These are phyloP conservation scores for Sugiyamaella floridensis DNA, from an alignment of 805 yeast genomes.

Conservation along the genomic window DNA sequence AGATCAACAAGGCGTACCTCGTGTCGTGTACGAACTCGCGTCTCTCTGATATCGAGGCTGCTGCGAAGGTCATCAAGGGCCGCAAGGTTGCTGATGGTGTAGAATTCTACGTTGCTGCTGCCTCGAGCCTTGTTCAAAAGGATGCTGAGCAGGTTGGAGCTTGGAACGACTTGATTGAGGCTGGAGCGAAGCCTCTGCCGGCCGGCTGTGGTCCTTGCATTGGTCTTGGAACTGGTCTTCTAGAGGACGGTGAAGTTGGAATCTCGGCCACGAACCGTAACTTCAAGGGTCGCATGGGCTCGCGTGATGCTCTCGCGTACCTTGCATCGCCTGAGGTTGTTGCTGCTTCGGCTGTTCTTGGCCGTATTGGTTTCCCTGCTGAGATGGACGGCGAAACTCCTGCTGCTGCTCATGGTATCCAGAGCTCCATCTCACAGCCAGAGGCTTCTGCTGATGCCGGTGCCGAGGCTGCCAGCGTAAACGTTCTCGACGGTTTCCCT, in stretches of 20 bases:
- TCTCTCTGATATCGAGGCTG: conserved; percentile 85
- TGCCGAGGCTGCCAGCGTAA: conserved; percentile 38
- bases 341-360: conserved; percentile 96
- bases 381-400: conserved; percentile 61
- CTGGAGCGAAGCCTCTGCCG: conserved; percentile 92
- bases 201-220: conserved; percentile 99
- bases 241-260: conserved; percentile 95
- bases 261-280: conserved; percentile 97
- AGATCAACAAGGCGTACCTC: conserved; percentile 86
- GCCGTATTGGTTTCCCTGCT: conserved; percentile 87
- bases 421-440: conserved; percentile 31
- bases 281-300: conserved; percentile 99
- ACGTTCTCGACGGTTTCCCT: conserved; percentile 87
- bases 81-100: conserved; percentile 82
- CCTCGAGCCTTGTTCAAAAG: conserved; percentile 84
- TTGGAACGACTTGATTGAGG: conserved; percentile 82
- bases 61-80: conserved; percentile 81
- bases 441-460: conserved; percentile 26
- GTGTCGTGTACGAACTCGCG: conserved; percentile 98
- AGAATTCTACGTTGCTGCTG: conserved; percentile 96
- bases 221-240: conserved; percentile 89
- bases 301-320: conserved; percentile 91
- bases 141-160: conserved; percentile 90
- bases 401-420: conserved; percentile 44
- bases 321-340: conserved; percentile 97